Conservation (phyloP, 2,329 filamentous ascomycete genomes). For the Didymella pomorum region DNA sequence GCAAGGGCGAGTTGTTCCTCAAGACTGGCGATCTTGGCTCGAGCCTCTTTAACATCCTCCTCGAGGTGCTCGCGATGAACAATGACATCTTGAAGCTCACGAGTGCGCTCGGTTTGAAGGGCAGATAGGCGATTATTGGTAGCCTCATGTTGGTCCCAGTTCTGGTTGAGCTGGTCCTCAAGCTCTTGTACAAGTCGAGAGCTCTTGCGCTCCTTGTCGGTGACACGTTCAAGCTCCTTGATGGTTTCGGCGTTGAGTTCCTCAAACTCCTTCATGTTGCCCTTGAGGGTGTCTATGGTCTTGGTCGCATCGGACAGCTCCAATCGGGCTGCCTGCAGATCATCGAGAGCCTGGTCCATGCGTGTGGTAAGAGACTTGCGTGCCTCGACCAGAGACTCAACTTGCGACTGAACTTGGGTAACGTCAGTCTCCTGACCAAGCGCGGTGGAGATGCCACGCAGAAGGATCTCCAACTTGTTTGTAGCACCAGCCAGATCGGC, state of each 20-base stretch:
- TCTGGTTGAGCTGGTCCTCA: constrained; percentile 93
- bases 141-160: constrained; percentile 90
- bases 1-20: constrained; percentile 73
- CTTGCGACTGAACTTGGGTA: constrained; percentile 52
- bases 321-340: constrained; percentile 53
- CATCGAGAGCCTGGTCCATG: constrained; percentile 54
- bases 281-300: constrained; percentile 52
- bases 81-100: constrained; percentile 53
- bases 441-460: constrained; percentile 68
- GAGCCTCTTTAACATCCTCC: constrained; percentile 78
- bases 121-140: constrained; percentile 86
- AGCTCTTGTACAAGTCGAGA: constrained; percentile 91
- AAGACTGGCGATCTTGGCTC: constrained; percentile 74
- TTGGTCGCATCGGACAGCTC: constrained; percentile 54
- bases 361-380: constrained; percentile 54
- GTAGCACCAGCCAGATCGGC: constrained; percentile 68
- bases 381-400: constrained; percentile 55
- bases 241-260: constrained; percentile 62
- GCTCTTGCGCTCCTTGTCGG: constrained; percentile 83
- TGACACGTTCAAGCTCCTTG: constrained; percentile 65
- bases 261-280: constrained; percentile 56
- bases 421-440: constrained; percentile 69
- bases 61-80: constrained; percentile 56
- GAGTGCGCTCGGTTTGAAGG: constrained; percentile 56
- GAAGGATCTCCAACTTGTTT: constrained; percentile 64